These are phyloP conservation scores for Cladosporium sp. DNA, from an alignment of 2,329 filamentous ascomycete species.

Conservation along the genomic window DNA sequence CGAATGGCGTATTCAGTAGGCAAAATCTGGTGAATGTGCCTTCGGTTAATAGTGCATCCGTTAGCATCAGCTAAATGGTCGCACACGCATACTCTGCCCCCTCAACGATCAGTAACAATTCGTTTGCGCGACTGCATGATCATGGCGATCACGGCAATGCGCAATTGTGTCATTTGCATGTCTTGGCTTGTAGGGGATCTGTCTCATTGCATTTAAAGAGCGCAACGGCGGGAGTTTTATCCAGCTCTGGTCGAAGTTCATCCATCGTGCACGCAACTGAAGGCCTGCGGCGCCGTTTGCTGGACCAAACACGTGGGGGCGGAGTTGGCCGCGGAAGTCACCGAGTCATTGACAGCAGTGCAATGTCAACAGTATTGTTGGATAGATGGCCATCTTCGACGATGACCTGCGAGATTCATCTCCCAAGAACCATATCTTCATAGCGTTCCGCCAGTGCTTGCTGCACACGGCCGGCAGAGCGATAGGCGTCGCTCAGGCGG, in stretches of 20 bases:
- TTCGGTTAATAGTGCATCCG: background rate
- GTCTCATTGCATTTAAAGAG: background rate
- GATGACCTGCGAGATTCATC: background rate
- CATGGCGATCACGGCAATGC: background rate
- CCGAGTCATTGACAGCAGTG: background rate
- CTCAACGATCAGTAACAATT: background rate
- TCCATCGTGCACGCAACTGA: background rate
- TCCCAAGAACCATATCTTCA: background rate
- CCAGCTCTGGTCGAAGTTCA: background rate
- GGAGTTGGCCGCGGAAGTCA: background rate
- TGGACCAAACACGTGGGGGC: background rate
- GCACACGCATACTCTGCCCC: background rate
- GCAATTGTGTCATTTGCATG: background rate
- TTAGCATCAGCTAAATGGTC: background rate
- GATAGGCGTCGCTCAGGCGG: background rate
- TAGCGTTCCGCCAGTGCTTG: background rate
- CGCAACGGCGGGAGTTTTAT: background rate
- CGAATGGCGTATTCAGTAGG: background rate
- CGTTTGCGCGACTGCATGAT: background rate
- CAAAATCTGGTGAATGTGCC: background rate
- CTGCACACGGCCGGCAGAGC: background rate
- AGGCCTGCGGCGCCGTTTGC: background rate
- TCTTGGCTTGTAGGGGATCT: background rate
- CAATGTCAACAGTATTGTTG: background rate
- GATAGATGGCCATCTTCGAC: background rate